Conservation (phyloP, 352 stramenopile species). For the Globisporangium echinulatum region DNA sequence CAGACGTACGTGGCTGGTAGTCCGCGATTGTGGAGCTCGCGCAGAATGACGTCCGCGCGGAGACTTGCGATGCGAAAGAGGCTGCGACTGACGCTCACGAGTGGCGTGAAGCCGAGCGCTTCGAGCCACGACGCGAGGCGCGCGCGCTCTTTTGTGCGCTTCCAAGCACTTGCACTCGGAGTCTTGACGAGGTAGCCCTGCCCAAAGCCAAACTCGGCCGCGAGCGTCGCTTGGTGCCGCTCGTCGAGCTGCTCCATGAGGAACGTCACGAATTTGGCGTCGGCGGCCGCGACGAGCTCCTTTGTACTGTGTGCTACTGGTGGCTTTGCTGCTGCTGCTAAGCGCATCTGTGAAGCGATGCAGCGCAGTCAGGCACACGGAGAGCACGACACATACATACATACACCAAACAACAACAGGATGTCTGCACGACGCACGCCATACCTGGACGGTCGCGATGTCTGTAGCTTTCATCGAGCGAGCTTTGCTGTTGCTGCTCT, state of each 20-base stretch:
- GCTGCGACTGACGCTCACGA: slow-evolving; percentile 22
- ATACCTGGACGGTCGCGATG: slow-evolving; percentile 5
- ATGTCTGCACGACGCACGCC: not conserved
- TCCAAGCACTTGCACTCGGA: slow-evolving; percentile 23
- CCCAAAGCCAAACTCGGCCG: slow-evolving; percentile 40
- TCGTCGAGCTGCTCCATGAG: slow-evolving; percentile 43
- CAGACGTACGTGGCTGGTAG: slow-evolving; percentile 8
- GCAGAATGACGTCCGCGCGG: slow-evolving; percentile 52
- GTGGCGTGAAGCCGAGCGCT: slow-evolving; percentile 46
- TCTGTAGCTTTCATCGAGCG: slow-evolving; percentile 2
- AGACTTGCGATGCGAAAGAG: slow-evolving; percentile 48
- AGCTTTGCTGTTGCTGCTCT: slow-evolving; percentile 1
- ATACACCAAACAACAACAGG: not conserved
- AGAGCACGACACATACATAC: not conserved
- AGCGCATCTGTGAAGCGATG: slow-evolving; percentile 2
- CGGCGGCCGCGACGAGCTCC: slow-evolving; percentile 34
- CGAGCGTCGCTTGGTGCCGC: slow-evolving; percentile 36
- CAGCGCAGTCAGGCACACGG: not conserved
- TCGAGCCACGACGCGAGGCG: slow-evolving; percentile 37
- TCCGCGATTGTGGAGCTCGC: slow-evolving; percentile 29
- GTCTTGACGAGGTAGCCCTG: slow-evolving; percentile 55
- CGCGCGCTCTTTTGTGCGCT: slow-evolving; percentile 23
- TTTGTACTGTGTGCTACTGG: slow-evolving; percentile 22
- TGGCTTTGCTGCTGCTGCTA: not conserved
- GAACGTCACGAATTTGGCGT: slow-evolving; percentile 48